Evolutionary conservation across 176 grass and related monocot species (phyloP), one percentile per base, ranked within the genome.

Genomic region (Cocos nucifera): DNA sequence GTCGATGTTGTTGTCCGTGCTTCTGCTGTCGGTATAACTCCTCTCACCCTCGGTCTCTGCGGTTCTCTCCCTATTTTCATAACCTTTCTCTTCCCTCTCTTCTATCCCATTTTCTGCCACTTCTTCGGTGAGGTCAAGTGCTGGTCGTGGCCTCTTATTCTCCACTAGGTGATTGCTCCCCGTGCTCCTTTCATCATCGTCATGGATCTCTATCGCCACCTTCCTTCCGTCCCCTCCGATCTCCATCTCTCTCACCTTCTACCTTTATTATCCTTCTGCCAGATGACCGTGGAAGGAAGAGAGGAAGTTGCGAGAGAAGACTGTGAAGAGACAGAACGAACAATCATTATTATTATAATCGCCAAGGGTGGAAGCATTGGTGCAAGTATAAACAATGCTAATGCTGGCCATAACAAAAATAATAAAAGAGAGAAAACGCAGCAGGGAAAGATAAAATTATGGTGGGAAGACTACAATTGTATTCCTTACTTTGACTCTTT

Each of bases 401-500:
- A 12, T 39, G 1, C 9, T 12, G 9, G 35, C 9, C 35, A 39
- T 12, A 39, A 39, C 51, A 60, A 67, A 56, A 66, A 64, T 54
- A 60, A 67, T 69, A 55, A 67, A 82, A 82, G 79, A 44, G 53
- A 54, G 59, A 76, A 21, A 21, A 66, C 56, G 50, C 61, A 15
- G 65, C 22, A 29, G 62, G 30, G 51, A 70, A 55, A 22, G 53
- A 75, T 67, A 74, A 19, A 66, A 56, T 73, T 61, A 78, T 22
- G 67, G 63, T 70, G 62, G 32, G 22, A 56, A 77, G 76, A 82
- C 78, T 73, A 52, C 58, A 75, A n/a, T n/a, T 10, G 81, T 76
- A 87, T 85, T 91, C 84, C 74, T 69, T 80, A 82, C 75, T 83
- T 91, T 97, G 92, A 91, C 87, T 56, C 57, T 64, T 67, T 12